phyloP scores from a whole-genome alignment of 768 basidiomycete genomes.

The Lepiota venenata region DNA sequence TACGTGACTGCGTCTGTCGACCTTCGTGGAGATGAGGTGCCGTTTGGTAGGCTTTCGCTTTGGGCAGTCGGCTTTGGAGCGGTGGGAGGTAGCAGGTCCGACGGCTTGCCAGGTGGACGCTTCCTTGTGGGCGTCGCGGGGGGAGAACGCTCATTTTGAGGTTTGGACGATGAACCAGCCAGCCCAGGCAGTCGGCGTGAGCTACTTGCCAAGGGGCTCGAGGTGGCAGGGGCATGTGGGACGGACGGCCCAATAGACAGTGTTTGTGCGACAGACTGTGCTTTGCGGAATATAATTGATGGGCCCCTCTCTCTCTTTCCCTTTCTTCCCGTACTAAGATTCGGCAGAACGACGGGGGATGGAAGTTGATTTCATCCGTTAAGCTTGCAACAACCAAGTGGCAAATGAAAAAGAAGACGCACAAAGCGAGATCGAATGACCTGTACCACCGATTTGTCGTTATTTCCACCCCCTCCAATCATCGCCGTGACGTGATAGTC shows the following conservation, averaged over 20 bases:
- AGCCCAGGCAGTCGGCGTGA: constrained; percentile 12
- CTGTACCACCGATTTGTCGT: constrained; percentile 47
- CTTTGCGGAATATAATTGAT: constrained; percentile 27
- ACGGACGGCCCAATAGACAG: constrained; percentile 18
- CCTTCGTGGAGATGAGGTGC: constrained; percentile 2
- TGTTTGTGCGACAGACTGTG: constrained; percentile 33
- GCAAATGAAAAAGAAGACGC: constrained; percentile 26
- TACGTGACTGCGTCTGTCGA: constrained; percentile 43
- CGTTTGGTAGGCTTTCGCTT: too few species aligned
- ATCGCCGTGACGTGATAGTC: constrained; percentile 25
- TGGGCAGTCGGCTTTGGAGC: too few species aligned
- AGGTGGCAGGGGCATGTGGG: constrained; percentile 17
- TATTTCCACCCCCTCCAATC: constrained; percentile 16
- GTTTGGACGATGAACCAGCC: neutral
- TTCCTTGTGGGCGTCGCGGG: constrained; percentile 16
- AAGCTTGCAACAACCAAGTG: constrained; percentile 11
- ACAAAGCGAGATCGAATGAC: constrained; percentile 64
- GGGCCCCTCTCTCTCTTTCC: constrained; percentile 48
- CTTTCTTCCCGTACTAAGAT: constrained; percentile 56
- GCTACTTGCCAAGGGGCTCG: constrained; percentile 21
- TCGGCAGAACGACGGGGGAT: constrained; percentile 6
- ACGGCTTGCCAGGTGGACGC: neutral
- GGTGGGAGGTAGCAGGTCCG: too few species aligned
- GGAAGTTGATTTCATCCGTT: constrained; percentile 15
- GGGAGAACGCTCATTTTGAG: constrained; percentile 3